Evolutionary conservation across 2,329 filamentous ascomycete species (phyloP).

Genomic region (Chaetomium strumarium): DNA sequence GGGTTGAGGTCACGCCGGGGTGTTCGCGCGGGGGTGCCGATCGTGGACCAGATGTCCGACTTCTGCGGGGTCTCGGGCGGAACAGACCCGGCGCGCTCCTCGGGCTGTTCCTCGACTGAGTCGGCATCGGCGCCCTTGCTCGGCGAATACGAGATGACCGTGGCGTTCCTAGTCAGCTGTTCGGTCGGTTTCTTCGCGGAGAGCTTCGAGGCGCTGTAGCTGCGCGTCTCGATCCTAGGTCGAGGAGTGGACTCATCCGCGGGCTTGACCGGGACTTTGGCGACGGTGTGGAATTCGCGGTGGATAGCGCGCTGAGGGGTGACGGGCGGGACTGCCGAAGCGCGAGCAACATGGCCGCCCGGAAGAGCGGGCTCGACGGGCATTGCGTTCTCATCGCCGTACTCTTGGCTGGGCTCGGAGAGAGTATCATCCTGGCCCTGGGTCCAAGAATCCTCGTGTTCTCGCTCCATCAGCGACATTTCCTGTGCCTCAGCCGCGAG

Average conservation of each 20-base stretch:
- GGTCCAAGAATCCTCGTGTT: slow-evolving; percentile 27
- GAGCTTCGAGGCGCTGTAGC: slow-evolving; percentile 45
- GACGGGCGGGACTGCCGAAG: slow-evolving; percentile 36
- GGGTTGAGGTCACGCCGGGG: slow-evolving; percentile 49
- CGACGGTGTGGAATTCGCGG: slow-evolving; percentile 64
- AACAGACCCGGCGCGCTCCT: slow-evolving; percentile 22
- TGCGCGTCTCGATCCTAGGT: slow-evolving; percentile 41
- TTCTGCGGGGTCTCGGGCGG: slow-evolving; percentile 42
- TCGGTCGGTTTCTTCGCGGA: slow-evolving; percentile 38
- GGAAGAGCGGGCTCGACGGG: slow-evolving; percentile 48
- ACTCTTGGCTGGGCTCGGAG: slow-evolving; percentile 60
- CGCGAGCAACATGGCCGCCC: slow-evolving; percentile 17
- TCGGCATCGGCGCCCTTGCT: slow-evolving; percentile 31
- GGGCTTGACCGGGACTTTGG: slow-evolving; percentile 69
- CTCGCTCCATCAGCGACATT: slow-evolving; percentile 50
- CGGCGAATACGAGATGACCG: slow-evolving; percentile 40
- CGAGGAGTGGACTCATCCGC: slow-evolving; percentile 53
- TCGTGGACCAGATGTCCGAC: slow-evolving; percentile 46
- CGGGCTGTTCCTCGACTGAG: slow-evolving; percentile 12
- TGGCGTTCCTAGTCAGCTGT: slow-evolving; percentile 42
- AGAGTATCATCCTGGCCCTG: slow-evolving; percentile 41
- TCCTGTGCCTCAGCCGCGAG: slow-evolving; percentile 54
- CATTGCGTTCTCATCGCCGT: slow-evolving; percentile 60
- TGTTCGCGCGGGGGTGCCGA: slow-evolving; percentile 52
- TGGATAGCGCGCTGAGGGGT: slow-evolving; percentile 52